Percentiles rank a stretch among this genome's conserved stretches.
phyloP scores from a whole-genome alignment of 148 eudicot species.

The Diospyros kaki region DNA sequence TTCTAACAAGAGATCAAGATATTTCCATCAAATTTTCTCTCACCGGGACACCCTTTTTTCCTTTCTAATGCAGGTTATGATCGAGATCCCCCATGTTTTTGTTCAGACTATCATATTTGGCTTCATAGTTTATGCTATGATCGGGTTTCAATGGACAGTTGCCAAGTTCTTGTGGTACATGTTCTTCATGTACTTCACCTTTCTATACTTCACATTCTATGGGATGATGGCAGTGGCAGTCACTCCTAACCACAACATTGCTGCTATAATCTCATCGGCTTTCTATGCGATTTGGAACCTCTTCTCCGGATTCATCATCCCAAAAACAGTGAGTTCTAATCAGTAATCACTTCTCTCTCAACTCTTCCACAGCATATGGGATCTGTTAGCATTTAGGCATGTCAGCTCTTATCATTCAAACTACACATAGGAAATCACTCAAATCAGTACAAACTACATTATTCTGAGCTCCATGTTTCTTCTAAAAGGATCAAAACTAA shows the following conservation, averaged over 20 bases:
- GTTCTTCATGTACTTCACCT: slow-evolving; percentile 44
- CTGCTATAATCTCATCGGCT: slow-evolving; percentile 35
- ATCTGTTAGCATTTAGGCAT: no score
- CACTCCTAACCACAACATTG: slow-evolving; percentile 43
- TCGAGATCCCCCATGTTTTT: slow-evolving; percentile 42
- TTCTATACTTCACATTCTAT: slow-evolving; percentile 45
- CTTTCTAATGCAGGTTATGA: slow-evolving; percentile 29
- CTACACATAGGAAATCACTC: no score
- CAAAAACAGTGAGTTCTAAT: slow-evolving; percentile 31
- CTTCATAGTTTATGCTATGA: slow-evolving; percentile 39
- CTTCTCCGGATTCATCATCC: slow-evolving; percentile 45
- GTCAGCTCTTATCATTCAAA: no score
- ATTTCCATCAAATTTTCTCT: neutral
- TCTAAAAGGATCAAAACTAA: neutral
- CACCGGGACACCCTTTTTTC: neutral
- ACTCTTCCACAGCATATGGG: no score
- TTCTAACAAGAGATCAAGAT: no score
- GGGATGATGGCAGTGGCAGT: slow-evolving; percentile 59
- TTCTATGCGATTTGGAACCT: slow-evolving; percentile 45
- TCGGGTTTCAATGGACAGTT: slow-evolving; percentile 43
- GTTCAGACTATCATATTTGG: slow-evolving; percentile 36
- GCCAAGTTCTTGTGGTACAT: slow-evolving; percentile 45
- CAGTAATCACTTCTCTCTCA: no score
- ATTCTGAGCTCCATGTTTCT: neutral
- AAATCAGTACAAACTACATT: neutral